Evolutionary conservation across 2,329 filamentous ascomycete genomes (phyloP), one percentile per base, ranked within the genome.

Genomic region (Aspergillus sergii): DNA sequence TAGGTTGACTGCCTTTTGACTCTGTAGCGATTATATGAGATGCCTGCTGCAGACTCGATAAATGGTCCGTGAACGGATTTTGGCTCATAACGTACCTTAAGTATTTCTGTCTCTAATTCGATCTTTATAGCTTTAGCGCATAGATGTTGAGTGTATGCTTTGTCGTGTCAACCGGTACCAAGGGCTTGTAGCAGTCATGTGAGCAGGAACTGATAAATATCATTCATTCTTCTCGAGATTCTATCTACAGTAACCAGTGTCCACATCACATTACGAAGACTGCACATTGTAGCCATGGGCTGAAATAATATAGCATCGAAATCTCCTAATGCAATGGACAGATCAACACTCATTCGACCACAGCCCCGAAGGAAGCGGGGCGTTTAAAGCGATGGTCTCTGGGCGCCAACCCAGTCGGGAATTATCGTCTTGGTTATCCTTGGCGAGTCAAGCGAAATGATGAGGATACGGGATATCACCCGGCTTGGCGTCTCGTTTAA

Each of bases 371-470:
- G 28, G 60, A 56, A 62, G 50, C 41, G 56, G 56, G 55, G 55
- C n/a, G n/a, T 23, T 57, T 55, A 36, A 36, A 56, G 26, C 53
- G 59, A 60, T 32, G 61, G 36, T 48, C 32, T 60, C 61, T 60
- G 45, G 61, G 61, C 61, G 53, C 53, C 61, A 57, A 63, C 34
- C 11, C 10, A 32, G 26, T 34, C 48, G 48, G 48, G 48, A 51
- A 30, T 51, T 51, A 51, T 51, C 16, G 26, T 30, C 28, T 30
- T 30, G n/a, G 50, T 46, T 16, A 10, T 12, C 14, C 45, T 53
- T 53, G 46, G 45, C 43, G 28, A 23, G 39, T 48, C 23, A 14
- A 36, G 8, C 16, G 12, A 32, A 48, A 3, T 19, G 45, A 16
- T 26, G 21, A 19, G 43, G 21, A 51, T 28, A 51, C 10, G n/a